These are phyloP conservation scores for Herpetomonas tarakana DNA, from an alignment of 208 protist species.

Conservation along the genomic window DNA sequence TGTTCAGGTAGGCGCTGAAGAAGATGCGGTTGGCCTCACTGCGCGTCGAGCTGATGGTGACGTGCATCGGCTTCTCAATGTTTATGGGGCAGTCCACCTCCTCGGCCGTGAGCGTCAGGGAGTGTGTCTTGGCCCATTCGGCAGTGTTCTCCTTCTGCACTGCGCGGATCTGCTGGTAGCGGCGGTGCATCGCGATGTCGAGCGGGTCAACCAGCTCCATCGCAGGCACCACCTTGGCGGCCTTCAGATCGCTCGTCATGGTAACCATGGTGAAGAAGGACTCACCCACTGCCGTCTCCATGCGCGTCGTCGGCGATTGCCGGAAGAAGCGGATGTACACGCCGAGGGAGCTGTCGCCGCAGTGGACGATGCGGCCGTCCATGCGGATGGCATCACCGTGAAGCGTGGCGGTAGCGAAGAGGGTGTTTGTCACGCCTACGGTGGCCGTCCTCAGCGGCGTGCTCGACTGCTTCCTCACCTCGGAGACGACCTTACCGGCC, in stretches of 20 bases:
- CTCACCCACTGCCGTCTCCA: slow-evolving; percentile 59
- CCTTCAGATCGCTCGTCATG: slow-evolving; percentile 70
- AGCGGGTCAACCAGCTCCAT: slow-evolving; percentile 66
- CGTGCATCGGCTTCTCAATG: slow-evolving; percentile 42
- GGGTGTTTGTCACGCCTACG: slow-evolving; percentile 80
- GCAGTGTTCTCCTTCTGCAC: slow-evolving; percentile 30
- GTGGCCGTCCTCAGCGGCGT: slow-evolving; percentile 45
- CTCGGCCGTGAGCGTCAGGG: slow-evolving; percentile 26
- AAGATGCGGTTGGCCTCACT: slow-evolving; percentile 83
- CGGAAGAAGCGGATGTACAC: slow-evolving; percentile 83
- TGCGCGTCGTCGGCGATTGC: slow-evolving; percentile 52
- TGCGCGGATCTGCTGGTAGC: slow-evolving; percentile 55
- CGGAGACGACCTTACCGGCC: slow-evolving; percentile 31
- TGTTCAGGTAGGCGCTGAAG: slow-evolving; percentile 82
- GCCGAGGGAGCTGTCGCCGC: slow-evolving; percentile 76
- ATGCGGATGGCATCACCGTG: slow-evolving; percentile 84
- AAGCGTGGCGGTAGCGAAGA: slow-evolving; percentile 75
- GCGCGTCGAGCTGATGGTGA: slow-evolving; percentile 47
- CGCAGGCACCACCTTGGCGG: slow-evolving; percentile 77
- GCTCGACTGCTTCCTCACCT: slow-evolving; percentile 17
- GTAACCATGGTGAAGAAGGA: slow-evolving; percentile 90
- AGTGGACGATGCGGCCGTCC: slow-evolving; percentile 72
- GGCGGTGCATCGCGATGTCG: slow-evolving; percentile 61
- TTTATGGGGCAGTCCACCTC: slow-evolving; percentile 70
- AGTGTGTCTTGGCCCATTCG: slow-evolving; percentile 9